A percentile compares a stretch with the other conserved stretches of the same genome.
Conservation (phyloP, 495 filamentous ascomycete genomes). For the Annulohypoxylon maeteangense region DNA sequence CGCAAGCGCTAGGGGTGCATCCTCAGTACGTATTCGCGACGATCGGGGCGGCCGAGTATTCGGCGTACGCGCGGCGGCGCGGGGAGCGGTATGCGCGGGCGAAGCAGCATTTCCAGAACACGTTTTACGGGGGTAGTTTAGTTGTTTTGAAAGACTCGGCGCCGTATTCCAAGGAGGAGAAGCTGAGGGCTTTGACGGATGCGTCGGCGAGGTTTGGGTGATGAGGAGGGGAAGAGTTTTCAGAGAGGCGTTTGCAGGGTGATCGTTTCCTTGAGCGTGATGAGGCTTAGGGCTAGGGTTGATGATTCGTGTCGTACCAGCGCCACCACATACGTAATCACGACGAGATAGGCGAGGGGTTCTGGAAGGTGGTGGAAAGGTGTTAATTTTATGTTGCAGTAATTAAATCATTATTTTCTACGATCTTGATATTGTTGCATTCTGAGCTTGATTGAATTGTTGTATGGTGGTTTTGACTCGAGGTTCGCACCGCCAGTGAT, state of each 20-base stretch:
- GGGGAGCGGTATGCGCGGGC: conserved; percentile 26
- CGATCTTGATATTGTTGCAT: too few species aligned
- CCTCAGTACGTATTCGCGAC: conserved; percentile 86
- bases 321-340: neutral
- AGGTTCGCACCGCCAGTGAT: too few species aligned
- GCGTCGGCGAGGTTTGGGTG: conserved; percentile 33
- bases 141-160: conserved; percentile 41
- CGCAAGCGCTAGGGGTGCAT: conserved; percentile 89
- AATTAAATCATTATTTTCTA: too few species aligned
- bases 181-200: conserved; percentile 29
- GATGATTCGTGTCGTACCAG: neutral
- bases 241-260: neutral
- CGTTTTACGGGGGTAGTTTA: conserved; percentile 33
- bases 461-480: too few species aligned
- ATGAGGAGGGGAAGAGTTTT: neutral
- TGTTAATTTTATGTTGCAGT: too few species aligned
- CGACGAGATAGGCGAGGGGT: neutral
- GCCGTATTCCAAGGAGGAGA: conserved; percentile 29
- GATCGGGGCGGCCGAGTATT: conserved; percentile 76
- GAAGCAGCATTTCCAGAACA: conserved; percentile 42
- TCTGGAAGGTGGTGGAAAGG: neutral
- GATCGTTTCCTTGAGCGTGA: neutral
- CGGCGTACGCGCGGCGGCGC: conserved; percentile 61
- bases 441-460: too few species aligned
- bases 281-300: neutral